Base-by-base conservation (phyloP, 345 rosid species). In the Noccaea caerulescens region DNA sequence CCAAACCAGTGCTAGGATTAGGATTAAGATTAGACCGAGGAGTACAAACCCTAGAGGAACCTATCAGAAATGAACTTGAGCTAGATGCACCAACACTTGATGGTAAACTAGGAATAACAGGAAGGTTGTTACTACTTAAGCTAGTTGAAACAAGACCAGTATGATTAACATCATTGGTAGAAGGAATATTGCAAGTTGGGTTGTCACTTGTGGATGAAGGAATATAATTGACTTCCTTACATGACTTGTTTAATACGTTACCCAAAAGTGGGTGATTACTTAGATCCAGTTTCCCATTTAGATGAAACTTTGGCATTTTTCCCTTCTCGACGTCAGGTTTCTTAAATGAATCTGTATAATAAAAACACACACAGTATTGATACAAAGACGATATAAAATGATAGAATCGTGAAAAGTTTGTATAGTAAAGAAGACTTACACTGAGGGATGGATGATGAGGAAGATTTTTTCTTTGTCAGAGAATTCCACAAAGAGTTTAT, bases 401-500 rank as follows among this genome's bases (percentile, higher is more conserved):
- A 41, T 51, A 50, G 14, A 32, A 41, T 18, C 8, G 0, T 34
- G 4, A 10, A 33, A 49, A 59, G 36, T 10, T 9, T 39, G 8
- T 10, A 16, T 11, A 32, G 10, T 33, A 23, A 14, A 39, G 10
- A 58, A 11, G 3, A 73, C 77, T 66, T 66, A 10, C 67, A 65
- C 58, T 41, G 45, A 12, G 3, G 7, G 12, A 2, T 56, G 11
- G 42, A 56, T 38, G 54, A 46, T 6, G 51, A 45, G 1, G 42
- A 32, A 0, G 39, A 34, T 1, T 6, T 46, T 16, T 27, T 72
- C 51, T 25, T 38, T 38, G 6, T 18, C 4, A 65, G 12, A 4
- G 52, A 53, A 20, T 34, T 20, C 76, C 61, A 68, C 53, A 34
- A 55, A 32, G 49, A 32, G 30, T 72, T 63, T 20, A 47, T 9